Evolutionary conservation across 164 flowering plant genomes (phyloP).

Genomic region (Annona squamosa): DNA sequence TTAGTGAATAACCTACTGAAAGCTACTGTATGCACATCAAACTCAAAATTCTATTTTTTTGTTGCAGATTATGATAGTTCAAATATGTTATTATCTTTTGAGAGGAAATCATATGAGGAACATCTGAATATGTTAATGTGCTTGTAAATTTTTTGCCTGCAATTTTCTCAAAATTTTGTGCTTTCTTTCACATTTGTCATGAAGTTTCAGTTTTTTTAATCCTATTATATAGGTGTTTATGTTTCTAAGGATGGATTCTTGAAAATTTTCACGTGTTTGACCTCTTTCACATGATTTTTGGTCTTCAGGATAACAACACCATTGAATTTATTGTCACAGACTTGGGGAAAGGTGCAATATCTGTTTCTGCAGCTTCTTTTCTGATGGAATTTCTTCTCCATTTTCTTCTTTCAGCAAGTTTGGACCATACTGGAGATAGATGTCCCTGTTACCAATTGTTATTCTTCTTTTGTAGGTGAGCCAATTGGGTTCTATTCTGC

Average conservation of each 20-base stretch:
- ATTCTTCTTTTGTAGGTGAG: conserved; percentile 42
- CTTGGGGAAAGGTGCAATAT: conserved; percentile 63
- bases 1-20: no score
- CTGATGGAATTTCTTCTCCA: background rate
- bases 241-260: background rate
- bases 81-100: no score
- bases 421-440: background rate
- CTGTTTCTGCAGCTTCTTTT: conserved; percentile 2
- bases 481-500: conserved; percentile 62
- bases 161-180: background rate
- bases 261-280: background rate
- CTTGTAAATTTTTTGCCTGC: background rate
- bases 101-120: background rate
- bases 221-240: background rate
- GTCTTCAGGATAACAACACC: conserved; percentile 52
- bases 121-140: background rate
- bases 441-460: background rate
- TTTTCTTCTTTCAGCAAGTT: background rate
- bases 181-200: background rate
- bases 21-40: no score
- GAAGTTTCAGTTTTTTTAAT: background rate
- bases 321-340: conserved; percentile 64
- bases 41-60: no score
- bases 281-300: background rate
- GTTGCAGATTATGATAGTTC: no score